These are phyloP conservation scores for Neonectria coccinea DNA, from an alignment of 2,329 filamentous ascomycete species.

Conservation along the genomic window DNA sequence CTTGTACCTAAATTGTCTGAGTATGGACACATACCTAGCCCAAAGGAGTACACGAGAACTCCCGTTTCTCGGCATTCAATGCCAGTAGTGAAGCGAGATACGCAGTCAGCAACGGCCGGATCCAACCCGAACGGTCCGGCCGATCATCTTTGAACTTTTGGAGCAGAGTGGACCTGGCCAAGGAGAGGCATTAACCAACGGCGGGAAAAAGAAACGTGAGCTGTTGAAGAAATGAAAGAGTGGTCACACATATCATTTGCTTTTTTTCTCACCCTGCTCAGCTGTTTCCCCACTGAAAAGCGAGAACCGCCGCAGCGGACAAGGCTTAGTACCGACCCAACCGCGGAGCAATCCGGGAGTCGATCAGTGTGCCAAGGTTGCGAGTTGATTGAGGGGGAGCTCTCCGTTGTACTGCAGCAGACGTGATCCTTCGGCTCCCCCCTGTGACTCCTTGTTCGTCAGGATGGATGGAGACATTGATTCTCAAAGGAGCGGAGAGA, in stretches of 20 bases:
- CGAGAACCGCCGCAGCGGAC: background rate
- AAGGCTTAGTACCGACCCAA: background rate
- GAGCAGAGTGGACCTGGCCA: background rate
- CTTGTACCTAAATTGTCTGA: background rate
- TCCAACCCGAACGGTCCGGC: background rate
- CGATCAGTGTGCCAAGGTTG: conserved; percentile 6
- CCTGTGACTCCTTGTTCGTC: background rate
- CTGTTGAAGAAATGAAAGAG: too few relatives aligned
- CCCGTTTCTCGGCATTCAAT: background rate
- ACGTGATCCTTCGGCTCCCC: background rate
- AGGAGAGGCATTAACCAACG: background rate
- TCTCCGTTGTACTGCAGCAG: background rate
- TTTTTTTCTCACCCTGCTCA: background rate
- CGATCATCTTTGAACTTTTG: background rate
- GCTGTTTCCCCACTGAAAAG: background rate
- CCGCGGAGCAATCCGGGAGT: background rate
- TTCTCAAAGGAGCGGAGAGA: background rate
- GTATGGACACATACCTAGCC: background rate
- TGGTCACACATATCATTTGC: background rate
- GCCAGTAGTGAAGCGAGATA: background rate
- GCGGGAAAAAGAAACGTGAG: background rate
- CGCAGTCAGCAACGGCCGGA: background rate
- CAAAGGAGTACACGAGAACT: background rate
- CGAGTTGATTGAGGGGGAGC: background rate
- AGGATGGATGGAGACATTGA: conserved; percentile 13